Base-by-base conservation (phyloP, 1,284 basidiomycete species). In the Ustilago cynodontis region DNA sequence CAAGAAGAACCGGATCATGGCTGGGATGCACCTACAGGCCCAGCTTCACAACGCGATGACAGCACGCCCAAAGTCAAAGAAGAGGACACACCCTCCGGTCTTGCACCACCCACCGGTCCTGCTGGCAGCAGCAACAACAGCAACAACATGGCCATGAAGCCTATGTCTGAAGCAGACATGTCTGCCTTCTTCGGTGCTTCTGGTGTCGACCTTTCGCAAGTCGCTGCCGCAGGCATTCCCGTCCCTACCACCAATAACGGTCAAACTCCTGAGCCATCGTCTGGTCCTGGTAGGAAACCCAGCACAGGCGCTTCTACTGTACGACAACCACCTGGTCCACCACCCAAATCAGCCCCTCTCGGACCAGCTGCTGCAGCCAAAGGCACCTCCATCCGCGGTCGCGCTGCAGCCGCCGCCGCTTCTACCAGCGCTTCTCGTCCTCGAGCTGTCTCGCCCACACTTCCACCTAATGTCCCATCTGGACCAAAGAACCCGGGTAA, bases 401-500 rank as follows among this genome's bases (percentile, higher is more conserved):
- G 72, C 29, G 71, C 71, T 4, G 71, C 71, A 4, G 71, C 71
- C 0, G 71, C 58, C 24, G 63, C 66, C 13, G 56, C 60, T 1
- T 16, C 29, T 6, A 39, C 37, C 1, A 57, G 39, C 18, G 8
- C 18, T 43, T 51, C 72, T 1, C 68, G 68, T 26, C 24, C 39
- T n/a, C 72, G 72, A 1, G 72, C 53, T 31, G 64, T 65, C 26
- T 76, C 72, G 14, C 72, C 72, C 1, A 56, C 78, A 0, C 71
- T 79, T 1, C 77, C 81, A 4, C 56, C 72, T 18, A 80, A 82
- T 26, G 78, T 79, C 0, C 78, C 79, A 7, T 76, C 73, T 1
- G 81, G 81, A 2, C 81, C 81, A 1, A 73, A 73, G 49, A 79
- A 79, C 43, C 77, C 73, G 2, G 80, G 75, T 22, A 73, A 73